Evolutionary conservation across 768 basidiomycete genomes (phyloP).

Genomic region (Saitozyma podzolica): DNA sequence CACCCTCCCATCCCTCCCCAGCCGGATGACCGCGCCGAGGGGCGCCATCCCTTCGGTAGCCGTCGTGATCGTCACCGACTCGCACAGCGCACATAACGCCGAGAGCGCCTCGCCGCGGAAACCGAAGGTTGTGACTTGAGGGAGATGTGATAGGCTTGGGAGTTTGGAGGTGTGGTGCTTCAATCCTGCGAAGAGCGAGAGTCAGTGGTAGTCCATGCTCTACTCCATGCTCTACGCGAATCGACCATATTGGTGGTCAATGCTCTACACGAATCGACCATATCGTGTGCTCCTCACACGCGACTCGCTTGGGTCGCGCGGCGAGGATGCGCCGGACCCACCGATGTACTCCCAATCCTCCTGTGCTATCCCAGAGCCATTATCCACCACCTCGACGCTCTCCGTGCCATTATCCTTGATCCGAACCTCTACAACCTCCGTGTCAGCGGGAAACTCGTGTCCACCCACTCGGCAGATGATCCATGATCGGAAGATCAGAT

Average conservation of each 20-base stretch:
- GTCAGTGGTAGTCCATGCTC: not conserved
- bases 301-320: no score
- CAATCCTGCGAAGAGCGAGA: constrained; percentile 62
- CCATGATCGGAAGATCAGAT: not conserved
- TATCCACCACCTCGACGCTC: constrained; percentile 84
- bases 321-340: constrained; percentile 50
- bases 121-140: constrained; percentile 76
- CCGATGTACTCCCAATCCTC: constrained; percentile 77
- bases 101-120: constrained; percentile 96
- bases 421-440: constrained; percentile 66
- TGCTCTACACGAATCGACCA: not conserved
- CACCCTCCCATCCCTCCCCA: constrained; percentile 68
- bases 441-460: no score
- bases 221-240: not conserved
- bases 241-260: no score
- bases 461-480: no score
- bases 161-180: constrained; percentile 96
- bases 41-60: constrained; percentile 70
- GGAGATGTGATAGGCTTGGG: constrained; percentile 69
- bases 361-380: constrained; percentile 80
- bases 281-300: no score
- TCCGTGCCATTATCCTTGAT: constrained; percentile 85
- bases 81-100: constrained; percentile 81
- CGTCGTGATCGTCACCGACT: constrained; percentile 69
- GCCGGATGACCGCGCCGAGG: constrained; percentile 73